phyloP scores from a whole-genome alignment of 352 stramenopile species.

The Blastocystis sp. region DNA sequence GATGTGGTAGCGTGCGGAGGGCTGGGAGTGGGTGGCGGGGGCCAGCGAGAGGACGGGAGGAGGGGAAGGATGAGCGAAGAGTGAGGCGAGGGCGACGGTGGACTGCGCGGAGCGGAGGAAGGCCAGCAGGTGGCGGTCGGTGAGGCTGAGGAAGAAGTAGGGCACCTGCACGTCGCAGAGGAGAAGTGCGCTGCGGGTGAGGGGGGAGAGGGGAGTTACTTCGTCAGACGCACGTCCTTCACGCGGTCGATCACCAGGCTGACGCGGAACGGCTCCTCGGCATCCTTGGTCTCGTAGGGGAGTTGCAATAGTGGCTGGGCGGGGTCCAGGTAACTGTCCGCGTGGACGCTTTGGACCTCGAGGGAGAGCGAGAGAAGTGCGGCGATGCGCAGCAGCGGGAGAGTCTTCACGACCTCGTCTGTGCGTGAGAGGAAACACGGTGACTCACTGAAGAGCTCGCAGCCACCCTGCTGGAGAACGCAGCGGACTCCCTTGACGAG shows the following conservation, averaged over 20 bases:
- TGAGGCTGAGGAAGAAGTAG: neutral
- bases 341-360: neutral
- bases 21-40: neutral
- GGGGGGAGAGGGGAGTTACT: neutral
- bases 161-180: neutral
- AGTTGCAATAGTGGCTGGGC: slow-evolving; percentile 21
- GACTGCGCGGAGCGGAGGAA: neutral
- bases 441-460: slow-evolving; percentile 14
- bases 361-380: neutral
- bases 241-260: slow-evolving; percentile 18
- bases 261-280: neutral
- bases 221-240: neutral
- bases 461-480: neutral
- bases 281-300: neutral
- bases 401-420: slow-evolving; percentile 34
- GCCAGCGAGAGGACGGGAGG: neutral
- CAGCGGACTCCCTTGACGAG: neutral
- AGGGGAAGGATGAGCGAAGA: neutral
- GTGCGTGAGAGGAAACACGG: neutral
- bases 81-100: neutral
- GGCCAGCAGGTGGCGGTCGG: neutral
- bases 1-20: neutral
- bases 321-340: neutral
- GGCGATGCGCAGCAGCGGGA: neutral
- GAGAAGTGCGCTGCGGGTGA: neutral